Evolutionary conservation across 768 basidiomycete species (phyloP), one percentile per base, ranked within the genome.

Genomic region (Suillus alpinus): DNA sequence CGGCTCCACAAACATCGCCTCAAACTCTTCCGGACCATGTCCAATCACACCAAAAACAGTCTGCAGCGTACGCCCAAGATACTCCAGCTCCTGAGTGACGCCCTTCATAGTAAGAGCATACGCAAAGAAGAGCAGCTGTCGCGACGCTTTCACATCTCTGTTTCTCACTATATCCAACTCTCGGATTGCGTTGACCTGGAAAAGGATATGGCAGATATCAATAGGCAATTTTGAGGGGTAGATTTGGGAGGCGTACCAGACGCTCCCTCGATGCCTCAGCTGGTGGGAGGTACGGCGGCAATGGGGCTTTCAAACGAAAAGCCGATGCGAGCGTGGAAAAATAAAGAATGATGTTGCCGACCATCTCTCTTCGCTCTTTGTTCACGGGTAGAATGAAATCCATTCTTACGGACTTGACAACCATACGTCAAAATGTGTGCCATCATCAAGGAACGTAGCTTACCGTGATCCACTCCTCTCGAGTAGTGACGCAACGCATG

Each of bases 231-330:
- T 52, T 31, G 43, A 43, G 20, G 37, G 41, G 58, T 43, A 18
- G 12, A 26, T 40, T n/a, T 55, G 14, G 59, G 14, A 65, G 6
- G 60, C 82, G 52, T 70, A 91, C 94, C 72, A 99, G 76, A 8
- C 86, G 83, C 58, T 88, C 83, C 56, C 96, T 84, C 0, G 94
- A 84, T 65, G 87, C 82, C 70, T 96, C 95, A 0, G 91, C 96
- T 0, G 95, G 95, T 3, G 97, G 97, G 0, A 99, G 83, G 72
- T 95, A 98, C 0, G 97, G 94, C 0, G 97, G 95, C n/a, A 99
- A 78, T 1, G 97, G 97, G 6, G 93, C 87, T 69, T 96, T 96
- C 44, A 93, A 78, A 18, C 86, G 80, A 72, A 95, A 92, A 1
- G 89, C 88, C 1, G 90, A 84, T 4, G 92, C 85, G 34, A 95